These are phyloP conservation scores for Pochonia chlamydosporia DNA, from an alignment of 2,329 filamentous ascomycete species.

Conservation along the genomic window DNA sequence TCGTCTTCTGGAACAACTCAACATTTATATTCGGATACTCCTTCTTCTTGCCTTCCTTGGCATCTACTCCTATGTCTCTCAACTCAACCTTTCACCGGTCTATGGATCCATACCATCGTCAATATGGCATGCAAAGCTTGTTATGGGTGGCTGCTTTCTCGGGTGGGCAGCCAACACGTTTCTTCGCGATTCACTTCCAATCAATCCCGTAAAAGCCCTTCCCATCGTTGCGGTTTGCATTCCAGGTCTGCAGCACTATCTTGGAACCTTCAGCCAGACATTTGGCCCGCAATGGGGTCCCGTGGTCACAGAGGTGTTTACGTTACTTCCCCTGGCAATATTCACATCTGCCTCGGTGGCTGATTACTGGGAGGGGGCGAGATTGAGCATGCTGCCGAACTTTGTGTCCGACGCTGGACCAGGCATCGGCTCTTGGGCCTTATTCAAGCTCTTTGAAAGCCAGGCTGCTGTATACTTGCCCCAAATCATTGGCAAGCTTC, in stretches of 20 bases:
- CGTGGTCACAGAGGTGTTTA: slow-evolving; percentile 65
- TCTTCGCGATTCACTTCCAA: slow-evolving; percentile 38
- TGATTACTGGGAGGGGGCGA: slow-evolving; percentile 56
- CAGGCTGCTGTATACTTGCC: slow-evolving; percentile 34
- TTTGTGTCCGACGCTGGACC: slow-evolving; percentile 58
- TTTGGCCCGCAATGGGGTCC: slow-evolving; percentile 71
- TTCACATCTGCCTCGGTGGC: slow-evolving; percentile 60
- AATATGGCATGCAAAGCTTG: slow-evolving; percentile 62
- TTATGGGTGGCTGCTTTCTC: slow-evolving; percentile 61
- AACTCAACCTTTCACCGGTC: slow-evolving; percentile 74
- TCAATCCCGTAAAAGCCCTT: slow-evolving; percentile 48
- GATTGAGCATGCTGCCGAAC: slow-evolving; percentile 48
- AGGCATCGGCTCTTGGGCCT: slow-evolving; percentile 59
- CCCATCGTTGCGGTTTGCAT: slow-evolving; percentile 72
- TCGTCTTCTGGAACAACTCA: slow-evolving; percentile 28
- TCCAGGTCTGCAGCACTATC: slow-evolving; percentile 64
- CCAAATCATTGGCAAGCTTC: slow-evolving; percentile 51
- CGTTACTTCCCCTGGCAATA: slow-evolving; percentile 63
- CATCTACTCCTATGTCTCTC: slow-evolving; percentile 63
- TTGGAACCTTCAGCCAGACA: slow-evolving; percentile 60
- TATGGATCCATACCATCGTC: slow-evolving; percentile 79
- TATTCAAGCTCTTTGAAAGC: slow-evolving; percentile 51
- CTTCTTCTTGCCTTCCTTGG: slow-evolving; percentile 36
- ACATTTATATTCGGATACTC: slow-evolving; percentile 29
- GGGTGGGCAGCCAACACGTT: slow-evolving; percentile 66